Base-by-base conservation (phyloP, 140 eudicot genomes). In the Flaveria floridana region DNA sequence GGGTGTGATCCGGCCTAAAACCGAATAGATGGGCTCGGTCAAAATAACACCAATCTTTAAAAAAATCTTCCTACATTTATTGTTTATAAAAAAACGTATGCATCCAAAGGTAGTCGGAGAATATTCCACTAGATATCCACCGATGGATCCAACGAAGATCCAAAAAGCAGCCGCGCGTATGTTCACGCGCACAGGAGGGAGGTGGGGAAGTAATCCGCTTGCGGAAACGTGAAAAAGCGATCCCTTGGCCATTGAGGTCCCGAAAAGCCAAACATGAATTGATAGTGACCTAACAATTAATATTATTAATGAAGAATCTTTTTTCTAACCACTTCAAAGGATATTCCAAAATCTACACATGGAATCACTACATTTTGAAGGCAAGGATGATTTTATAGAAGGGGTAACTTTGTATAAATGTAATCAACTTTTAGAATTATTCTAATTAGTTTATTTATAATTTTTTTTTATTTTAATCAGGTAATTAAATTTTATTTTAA, bases 221-320 rank as follows among this genome's bases (percentile, higher is more conserved):
- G 75, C 20, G 8, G n/a, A 62, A 28, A 76, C 78, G 71, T 81
- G 83, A 73, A 81, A 81, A 76, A 77, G 59, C 61, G 79, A 68
- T 76, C 10, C 30, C 58, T 76, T 80, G 79, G 57, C 82, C 79
- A 70, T 81, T 81, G 79, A 70, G 74, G 68, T 20, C 74, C 71
- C 76, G 82, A 76, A 77, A 65, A 77, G 82, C 72, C 82, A 77
- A 72, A 65, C 71, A 61, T 30, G 23, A 47, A 9, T 65, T 65
- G 42, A 61, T 26, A 13, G 19, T 7, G 67, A 61, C 80, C 75
- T 28, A 74, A 74, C 70, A 30, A 30, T 3, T 3, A 3, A 28
- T 28, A 26, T 28, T 28, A 28, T 28, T 30, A 30, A 4, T 8
- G 50, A 44, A 44, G 50, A 44, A 44, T 44, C 50, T 44, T 44